These are phyloP conservation scores for Trichoderma aggressivum DNA, from an alignment of 2,329 filamentous ascomycete species.

Conservation along the genomic window DNA sequence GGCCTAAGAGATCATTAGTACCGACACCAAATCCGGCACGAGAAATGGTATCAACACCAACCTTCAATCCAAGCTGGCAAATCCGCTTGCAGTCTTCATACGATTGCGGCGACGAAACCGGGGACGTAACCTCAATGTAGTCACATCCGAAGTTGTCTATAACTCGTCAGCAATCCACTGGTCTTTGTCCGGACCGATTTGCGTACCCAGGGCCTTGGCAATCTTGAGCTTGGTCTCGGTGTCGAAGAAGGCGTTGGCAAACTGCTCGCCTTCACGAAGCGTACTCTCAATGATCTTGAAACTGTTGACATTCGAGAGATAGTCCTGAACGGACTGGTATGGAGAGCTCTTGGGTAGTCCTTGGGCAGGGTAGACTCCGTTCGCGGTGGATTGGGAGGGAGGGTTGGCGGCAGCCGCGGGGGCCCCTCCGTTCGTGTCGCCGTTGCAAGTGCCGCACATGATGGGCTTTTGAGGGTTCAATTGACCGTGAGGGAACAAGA, in stretches of 20 bases:
- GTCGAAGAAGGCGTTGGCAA: conserved; percentile 67
- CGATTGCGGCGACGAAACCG: conserved; percentile 76
- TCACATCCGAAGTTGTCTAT: conserved; percentile 49
- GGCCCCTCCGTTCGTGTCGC: too few species aligned
- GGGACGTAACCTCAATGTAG: conserved; percentile 70
- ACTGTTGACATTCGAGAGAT: not conserved
- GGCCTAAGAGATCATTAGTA: not conserved
- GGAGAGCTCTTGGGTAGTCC: not conserved
- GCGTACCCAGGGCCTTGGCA: not conserved
- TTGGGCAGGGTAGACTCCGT: not conserved
- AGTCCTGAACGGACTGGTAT: not conserved
- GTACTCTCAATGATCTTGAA: conserved; percentile 18
- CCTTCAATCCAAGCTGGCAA: conserved; percentile 81
- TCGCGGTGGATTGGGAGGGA: not conserved
- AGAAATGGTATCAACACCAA: conserved; percentile 26
- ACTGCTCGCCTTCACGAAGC: conserved; percentile 27
- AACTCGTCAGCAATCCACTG: too few species aligned
- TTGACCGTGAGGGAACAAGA: too few species aligned
- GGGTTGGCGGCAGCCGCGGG: too few species aligned
- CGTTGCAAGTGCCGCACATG: too few species aligned
- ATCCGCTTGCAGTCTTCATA: conserved; percentile 81
- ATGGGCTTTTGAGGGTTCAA: too few species aligned
- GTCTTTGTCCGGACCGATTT: too few species aligned
- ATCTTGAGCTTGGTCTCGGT: conserved; percentile 41
- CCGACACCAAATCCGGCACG: conserved; percentile 40